Evolutionary conservation across 2,329 filamentous ascomycete genomes (phyloP).

Genomic region (Penicillium oxalicum): DNA sequence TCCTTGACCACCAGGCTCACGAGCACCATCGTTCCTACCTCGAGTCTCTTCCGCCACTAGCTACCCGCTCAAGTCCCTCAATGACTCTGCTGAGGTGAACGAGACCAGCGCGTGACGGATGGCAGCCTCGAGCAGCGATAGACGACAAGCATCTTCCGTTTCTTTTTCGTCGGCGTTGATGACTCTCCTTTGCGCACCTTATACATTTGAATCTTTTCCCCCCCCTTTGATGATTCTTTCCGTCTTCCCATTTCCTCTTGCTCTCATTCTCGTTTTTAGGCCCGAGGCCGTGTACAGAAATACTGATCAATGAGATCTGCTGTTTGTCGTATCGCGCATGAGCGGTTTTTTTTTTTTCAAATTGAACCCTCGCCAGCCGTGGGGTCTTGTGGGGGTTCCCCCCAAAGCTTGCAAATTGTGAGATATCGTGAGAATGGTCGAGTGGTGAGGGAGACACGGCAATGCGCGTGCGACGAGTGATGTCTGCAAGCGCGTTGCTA

Average conservation of each 20-base stretch:
- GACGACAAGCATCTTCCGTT: constrained; percentile 19
- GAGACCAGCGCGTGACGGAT: constrained; percentile 55
- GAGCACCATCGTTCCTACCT: constrained; percentile 82
- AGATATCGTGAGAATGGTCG: too few relatives aligned
- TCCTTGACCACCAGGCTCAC: constrained; percentile 59
- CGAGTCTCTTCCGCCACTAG: constrained; percentile 70
- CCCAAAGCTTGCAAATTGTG: too few relatives aligned
- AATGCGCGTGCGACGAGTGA: too few relatives aligned
- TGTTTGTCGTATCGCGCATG: constrained; percentile 5
- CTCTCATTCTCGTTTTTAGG: constrained; percentile 17
- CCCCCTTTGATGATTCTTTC: too few relatives aligned
- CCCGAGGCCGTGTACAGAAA: constrained; percentile 33
- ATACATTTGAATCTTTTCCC: neutral
- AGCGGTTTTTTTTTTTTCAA: too few relatives aligned
- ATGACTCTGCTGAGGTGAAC: constrained; percentile 54
- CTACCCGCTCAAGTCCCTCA: constrained; percentile 67
- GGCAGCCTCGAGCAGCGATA: constrained; percentile 58
- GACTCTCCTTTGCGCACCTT: constrained; percentile 21
- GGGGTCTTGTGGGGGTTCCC: too few relatives aligned
- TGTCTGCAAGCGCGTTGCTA: too few relatives aligned
- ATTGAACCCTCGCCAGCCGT: too few relatives aligned
- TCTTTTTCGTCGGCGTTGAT: constrained; percentile 35
- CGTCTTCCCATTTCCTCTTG: too few relatives aligned
- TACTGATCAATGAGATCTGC: constrained; percentile 30
- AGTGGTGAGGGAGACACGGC: too few relatives aligned